These are phyloP conservation scores for Naganishia liquefaciens DNA, from an alignment of 1,284 basidiomycete genomes.

Conservation along the genomic window DNA sequence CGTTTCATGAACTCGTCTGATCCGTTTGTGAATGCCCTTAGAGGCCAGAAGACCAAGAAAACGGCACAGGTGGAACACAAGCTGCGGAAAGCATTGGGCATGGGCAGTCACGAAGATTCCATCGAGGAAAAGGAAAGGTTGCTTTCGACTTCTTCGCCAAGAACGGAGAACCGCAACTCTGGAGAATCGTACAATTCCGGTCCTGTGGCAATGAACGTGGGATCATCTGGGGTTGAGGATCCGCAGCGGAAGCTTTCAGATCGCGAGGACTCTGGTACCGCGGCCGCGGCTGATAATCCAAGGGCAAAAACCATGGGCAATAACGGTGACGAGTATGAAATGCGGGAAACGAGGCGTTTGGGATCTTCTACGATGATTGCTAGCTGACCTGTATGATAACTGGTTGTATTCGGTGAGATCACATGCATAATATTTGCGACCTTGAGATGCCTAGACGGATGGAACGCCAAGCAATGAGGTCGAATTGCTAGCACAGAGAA, in stretches of 20 bases:
- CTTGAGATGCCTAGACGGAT: no score
- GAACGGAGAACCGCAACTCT: not conserved
- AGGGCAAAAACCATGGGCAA: not conserved
- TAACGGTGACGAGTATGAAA: slow-evolving; percentile 6
- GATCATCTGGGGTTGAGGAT: not conserved
- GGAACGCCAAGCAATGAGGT: no score
- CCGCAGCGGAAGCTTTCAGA: not conserved
- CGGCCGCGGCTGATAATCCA: not conserved
- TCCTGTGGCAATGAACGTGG: not conserved
- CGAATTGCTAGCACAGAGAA: no score
- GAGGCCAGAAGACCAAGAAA: slow-evolving; percentile 71
- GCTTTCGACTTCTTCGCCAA: not conserved
- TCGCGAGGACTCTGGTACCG: not conserved
- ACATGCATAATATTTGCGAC: no score
- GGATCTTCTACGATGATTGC: no score
- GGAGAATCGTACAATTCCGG: slow-evolving; percentile 2
- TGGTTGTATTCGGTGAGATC: no score
- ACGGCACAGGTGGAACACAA: slow-evolving; percentile 69
- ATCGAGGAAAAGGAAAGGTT: not conserved
- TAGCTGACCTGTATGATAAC: no score
- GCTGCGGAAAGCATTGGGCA: slow-evolving; percentile 67
- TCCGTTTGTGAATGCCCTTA: not conserved
- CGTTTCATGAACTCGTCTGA: not conserved
- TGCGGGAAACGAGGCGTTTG: slow-evolving; percentile 1
- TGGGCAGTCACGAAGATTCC: slow-evolving; percentile 33